A percentile compares a stretch with the other conserved stretches of the same genome.
phyloP scores from a whole-genome alignment of 1,139 yeast species.

The Suhomyces chickasaworum region DNA sequence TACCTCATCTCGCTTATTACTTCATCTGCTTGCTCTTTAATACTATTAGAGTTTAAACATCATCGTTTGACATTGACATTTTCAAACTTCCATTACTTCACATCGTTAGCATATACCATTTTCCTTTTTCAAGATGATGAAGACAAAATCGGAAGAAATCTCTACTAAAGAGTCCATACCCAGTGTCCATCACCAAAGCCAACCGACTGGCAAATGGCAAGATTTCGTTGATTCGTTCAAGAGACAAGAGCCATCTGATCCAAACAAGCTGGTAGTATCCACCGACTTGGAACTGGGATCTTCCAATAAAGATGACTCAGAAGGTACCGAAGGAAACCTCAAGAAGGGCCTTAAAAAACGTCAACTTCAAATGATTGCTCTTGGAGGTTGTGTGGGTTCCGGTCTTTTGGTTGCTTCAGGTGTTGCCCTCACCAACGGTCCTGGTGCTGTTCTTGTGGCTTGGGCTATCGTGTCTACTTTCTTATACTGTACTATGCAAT shows the following conservation, averaged over 20 bases:
- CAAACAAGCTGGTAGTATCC: background rate
- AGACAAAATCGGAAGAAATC: slow-evolving; percentile 1
- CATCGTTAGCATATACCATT: background rate
- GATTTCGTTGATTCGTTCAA: slow-evolving; percentile 38
- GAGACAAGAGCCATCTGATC: slow-evolving; percentile 15
- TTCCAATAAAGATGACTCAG: background rate
- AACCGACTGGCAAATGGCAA: slow-evolving; percentile 24
- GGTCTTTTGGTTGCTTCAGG: slow-evolving; percentile 43
- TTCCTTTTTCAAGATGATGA: background rate
- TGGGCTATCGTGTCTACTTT: slow-evolving; percentile 47
- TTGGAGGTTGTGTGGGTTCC: slow-evolving; percentile 44
- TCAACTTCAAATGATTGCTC: slow-evolving; percentile 41
- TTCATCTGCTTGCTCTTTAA: too few relatives aligned
- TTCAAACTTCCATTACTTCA: too few relatives aligned
- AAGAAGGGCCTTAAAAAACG: slow-evolving; percentile 35
- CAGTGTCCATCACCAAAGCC: background rate
- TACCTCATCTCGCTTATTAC: background rate
- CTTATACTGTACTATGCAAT: slow-evolving; percentile 67
- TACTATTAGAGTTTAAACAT: too few relatives aligned
- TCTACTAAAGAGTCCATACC: slow-evolving; percentile 7
- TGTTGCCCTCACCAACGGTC: slow-evolving; percentile 39
- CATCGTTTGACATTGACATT: too few relatives aligned
- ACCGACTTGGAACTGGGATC: slow-evolving; percentile 7
- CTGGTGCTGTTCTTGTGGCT: slow-evolving; percentile 42
- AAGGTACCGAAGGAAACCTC: slow-evolving; percentile 16